Evolutionary conservation across 805 yeast genomes (phyloP), one percentile per base, ranked within the genome.

Genomic region (Suhomyces prunicola): DNA sequence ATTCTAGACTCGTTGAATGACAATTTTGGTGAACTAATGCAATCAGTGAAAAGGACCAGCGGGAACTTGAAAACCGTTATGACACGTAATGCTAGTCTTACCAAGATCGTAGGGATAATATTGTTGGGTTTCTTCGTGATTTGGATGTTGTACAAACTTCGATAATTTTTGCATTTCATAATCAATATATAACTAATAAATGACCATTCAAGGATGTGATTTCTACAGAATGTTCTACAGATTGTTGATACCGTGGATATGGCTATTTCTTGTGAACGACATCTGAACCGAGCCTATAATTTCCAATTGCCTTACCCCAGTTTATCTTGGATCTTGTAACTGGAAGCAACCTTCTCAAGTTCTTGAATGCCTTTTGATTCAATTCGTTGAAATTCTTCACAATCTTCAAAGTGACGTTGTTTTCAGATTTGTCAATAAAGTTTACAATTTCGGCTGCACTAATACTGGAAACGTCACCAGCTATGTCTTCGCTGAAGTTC

Each of bases 291-390:
- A 93, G 75, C 63, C 90, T 83, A 72, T 92, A 92, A 66, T 86
- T 88, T 15, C 96, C 96, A 60, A 90, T 89, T 9, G 97, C 90
- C 64, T 83, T 88, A 29, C 96, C 97, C 99, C 99, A 93, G 67
- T 90, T 89, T 63, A 93, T 87, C 67, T 88, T 91, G 15, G 96
- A 82, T 66, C 97, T 81, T 19, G 96, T 93, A 19, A 93, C 86
- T 6, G 99, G 99, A 57, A 93, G 77, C 67, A 90, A 90, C 70
- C 99, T 86, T 72, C 99, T 83, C 60, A 93, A 79, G 55, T 81
- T 80, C 72, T 93, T 94, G 75, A 94, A 93, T 57, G 84, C 81
- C 50, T 78, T 78, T 58, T 90, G 96, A 68, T 93, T 93, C 65
- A 93, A 78, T 27, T 82, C 81, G 29, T 80, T 74, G 62, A 93